phyloP scores from a whole-genome alignment of 495 filamentous ascomycete genomes.

The Halenospora varia region DNA sequence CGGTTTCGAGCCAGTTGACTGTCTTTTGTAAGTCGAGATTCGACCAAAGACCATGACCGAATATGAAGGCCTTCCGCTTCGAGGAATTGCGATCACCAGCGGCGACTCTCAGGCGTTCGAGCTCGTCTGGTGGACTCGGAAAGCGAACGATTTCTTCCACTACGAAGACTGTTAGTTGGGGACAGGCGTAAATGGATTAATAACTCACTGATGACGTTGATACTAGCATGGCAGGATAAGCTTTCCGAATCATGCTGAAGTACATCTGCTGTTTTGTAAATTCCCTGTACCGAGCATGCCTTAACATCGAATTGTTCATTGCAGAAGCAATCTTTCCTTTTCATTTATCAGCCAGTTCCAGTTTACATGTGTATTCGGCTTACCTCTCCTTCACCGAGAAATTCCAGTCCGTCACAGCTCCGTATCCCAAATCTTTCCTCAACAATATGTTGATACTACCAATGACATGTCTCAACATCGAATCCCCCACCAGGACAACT shows the following conservation, averaged over 20 bases:
- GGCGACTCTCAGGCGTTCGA: constrained; percentile 34
- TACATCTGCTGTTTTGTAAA: constrained; percentile 47
- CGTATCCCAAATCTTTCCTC: constrained; percentile 47
- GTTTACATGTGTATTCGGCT: constrained; percentile 1
- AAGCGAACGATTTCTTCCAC: constrained; percentile 47
- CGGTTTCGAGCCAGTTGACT: constrained; percentile 39
- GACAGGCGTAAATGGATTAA: constrained; percentile 1
- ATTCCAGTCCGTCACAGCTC: constrained; percentile 52
- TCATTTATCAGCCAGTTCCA: constrained; percentile 8
- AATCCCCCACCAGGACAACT: constrained; percentile 46
- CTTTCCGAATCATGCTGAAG: constrained; percentile 41
- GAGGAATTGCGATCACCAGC: constrained; percentile 33
- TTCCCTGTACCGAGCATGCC: constrained; percentile 48
- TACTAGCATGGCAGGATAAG: constrained; percentile 34
- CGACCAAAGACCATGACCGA: constrained; percentile 50
- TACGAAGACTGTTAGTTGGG: constrained; percentile 13
- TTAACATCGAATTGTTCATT: constrained; percentile 51
- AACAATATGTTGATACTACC: constrained; percentile 48
- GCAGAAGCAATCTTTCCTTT: constrained; percentile 46
- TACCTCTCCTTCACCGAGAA: constrained; percentile 45
- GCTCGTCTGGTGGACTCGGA: constrained; percentile 41
- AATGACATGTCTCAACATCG: constrained; percentile 50
- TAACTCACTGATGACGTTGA: constrained; percentile 40
- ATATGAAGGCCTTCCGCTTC: constrained; percentile 42
- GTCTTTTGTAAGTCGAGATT: constrained; percentile 43